Base-by-base conservation (phyloP, 2,329 filamentous ascomycete species). In the Xylariaceae sp. region DNA sequence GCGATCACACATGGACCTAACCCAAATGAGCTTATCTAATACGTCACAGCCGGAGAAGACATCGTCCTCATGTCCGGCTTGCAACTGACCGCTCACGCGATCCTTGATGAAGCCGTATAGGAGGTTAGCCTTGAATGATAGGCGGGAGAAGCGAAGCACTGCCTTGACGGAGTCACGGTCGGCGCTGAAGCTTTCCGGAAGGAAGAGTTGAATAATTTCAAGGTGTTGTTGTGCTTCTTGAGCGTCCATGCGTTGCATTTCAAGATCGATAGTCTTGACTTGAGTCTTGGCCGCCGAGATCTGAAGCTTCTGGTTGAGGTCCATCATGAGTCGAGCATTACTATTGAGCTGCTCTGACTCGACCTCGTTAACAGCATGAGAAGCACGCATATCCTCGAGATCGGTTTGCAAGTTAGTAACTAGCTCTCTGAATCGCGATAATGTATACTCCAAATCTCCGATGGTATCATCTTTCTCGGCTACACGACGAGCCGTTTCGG, bases 261-360 rank as follows among this genome's bases (percentile, higher is more conserved):
- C 92, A 31, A 97, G 78, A 60, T 97, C 92, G 56, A 99, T 96
- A 0, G 91, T 91, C 75, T 96, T 97, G 64, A 90, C 86, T 69
- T 96, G 93, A 2, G 93, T 88, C 75, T 96, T 96, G 39, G 90
- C 83, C 11, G 91, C 91, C 12, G 91, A 95, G 50, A 89, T 82
- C 66, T 96, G 93, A 41, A 99, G 80, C 72, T 96, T 95, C 80
- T 93, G 83, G 70, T 97, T 97, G 42, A 99, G 80, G 65, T 99
- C 93, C 83, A 96, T 89, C 87, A 99, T 96, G 48, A 93, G 91
- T 57, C 91, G 84, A 42, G 93, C 96, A 56, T 90, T 88, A 63
- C 83, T 89, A 59, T 87, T 92, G 50, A 97, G 82, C 69, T 97
- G 90, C 67, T 92, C 91, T 1, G 93, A 91, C 69, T 97, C 92